phyloP scores from a whole-genome alignment of 2,329 filamentous ascomycete species.

The Bipolaris bicolor region DNA sequence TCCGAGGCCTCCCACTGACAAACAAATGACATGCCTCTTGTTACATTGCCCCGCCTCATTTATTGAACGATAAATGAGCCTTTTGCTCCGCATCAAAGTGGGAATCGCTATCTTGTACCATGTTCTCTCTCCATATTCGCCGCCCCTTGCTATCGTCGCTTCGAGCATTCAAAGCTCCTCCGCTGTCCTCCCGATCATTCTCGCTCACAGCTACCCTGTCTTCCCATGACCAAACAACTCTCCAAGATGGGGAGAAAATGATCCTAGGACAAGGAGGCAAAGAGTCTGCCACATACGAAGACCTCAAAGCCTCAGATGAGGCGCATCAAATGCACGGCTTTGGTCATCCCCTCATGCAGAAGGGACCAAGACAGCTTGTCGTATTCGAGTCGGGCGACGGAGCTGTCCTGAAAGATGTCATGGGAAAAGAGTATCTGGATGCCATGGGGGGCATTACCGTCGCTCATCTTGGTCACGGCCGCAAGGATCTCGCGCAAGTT shows the following conservation, averaged over 20 bases:
- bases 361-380: not conserved
- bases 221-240: not conserved
- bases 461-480: not conserved
- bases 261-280: not conserved
- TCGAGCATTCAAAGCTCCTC: not conserved
- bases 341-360: not conserved
- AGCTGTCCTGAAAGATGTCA: not conserved
- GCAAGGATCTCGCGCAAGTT: not conserved
- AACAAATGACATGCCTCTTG: not conserved
- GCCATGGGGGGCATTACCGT: not conserved
- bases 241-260: not conserved
- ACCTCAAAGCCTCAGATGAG: not conserved
- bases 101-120: not conserved
- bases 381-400: not conserved
- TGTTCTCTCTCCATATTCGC: not conserved
- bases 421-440: not conserved
- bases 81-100: not conserved
- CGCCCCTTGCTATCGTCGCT: not conserved
- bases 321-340: constrained; percentile 1
- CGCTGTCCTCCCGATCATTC: not conserved
- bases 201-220: not conserved
- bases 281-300: not conserved
- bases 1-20: not conserved
- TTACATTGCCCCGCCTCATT: not conserved
- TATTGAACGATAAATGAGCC: not conserved